Base-by-base conservation (phyloP, 768 basidiomycete genomes). In the Tubosaeta sp. region DNA sequence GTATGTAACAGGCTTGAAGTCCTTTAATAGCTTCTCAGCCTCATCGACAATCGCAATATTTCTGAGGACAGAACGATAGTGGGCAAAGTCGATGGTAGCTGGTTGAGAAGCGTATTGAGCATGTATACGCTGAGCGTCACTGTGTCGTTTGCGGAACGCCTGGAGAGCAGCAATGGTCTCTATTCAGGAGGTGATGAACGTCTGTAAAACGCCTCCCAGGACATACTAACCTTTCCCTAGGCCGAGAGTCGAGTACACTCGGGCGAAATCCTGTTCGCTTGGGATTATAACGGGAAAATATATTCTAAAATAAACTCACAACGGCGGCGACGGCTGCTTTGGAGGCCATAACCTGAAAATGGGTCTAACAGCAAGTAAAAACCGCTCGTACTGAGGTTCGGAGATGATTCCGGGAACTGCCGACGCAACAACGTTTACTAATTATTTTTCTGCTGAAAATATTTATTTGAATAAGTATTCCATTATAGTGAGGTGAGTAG, bases 101-200 rank as follows among this genome's bases (percentile, higher is more conserved):
- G 88, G 84, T 67, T 87, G 84, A 55, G 76, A 73, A 54, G 78
- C 70, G 62, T 85, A 82, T 64, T 81, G 78, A 47, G 73, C 73
- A 38, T 82, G 69, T 52, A 90, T 73, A 55, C 86, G 84, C 65
- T 89, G 86, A 51, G 96, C 95, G 48, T 97, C 91, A 59, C 76
- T 75, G 71, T 95, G 84, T 53, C 96, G 91, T 72, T 94, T 96
- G 73, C 96, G 90, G 86, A 99, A 98, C 35, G 90, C 87, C 70
- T 91, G 90, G 46, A 99, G 81, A 47, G 91, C 73, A 49, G 90
- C 77, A 64, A 96, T 80, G 61, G 95, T 94, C 77, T 97, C 92
- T 93, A 71, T 21, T 49, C 29, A 53, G 31, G 27, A 14, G 1
- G 40, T 2, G 19, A 45, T 63, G 22, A 59, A 52, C 41, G 4